phyloP scores from a whole-genome alignment of 768 basidiomycete genomes.

The Cystoderma amianthinum region DNA sequence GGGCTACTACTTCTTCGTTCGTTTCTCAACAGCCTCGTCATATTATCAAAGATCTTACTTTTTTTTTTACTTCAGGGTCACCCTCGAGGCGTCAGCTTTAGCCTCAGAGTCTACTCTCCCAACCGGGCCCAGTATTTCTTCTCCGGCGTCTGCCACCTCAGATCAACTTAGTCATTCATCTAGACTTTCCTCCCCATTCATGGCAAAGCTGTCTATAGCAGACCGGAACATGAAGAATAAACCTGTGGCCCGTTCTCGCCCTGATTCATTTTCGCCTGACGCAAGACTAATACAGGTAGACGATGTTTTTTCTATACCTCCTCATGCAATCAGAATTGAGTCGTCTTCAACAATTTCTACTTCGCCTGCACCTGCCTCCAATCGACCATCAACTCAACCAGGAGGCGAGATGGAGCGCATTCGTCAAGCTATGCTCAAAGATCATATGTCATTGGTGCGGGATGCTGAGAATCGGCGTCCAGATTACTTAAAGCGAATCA shows the following conservation, averaged over 20 bases:
- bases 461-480: slow-evolving; percentile 61
- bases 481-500: slow-evolving; percentile 62
- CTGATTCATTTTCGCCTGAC: slow-evolving; percentile 10
- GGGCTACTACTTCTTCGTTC: slow-evolving; percentile 12
- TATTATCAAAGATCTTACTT: background rate
- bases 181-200: slow-evolving; percentile 40
- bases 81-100: slow-evolving; percentile 10
- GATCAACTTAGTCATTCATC: slow-evolving; percentile 18
- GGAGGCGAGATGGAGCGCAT: slow-evolving; percentile 60
- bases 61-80: slow-evolving; percentile 9
- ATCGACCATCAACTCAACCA: slow-evolving; percentile 13
- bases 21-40: no score
- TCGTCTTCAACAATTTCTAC: slow-evolving; percentile 9
- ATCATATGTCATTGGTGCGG: slow-evolving; percentile 37
- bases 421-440: slow-evolving; percentile 44
- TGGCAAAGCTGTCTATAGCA: slow-evolving; percentile 26
- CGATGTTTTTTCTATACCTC: slow-evolving; percentile 16
- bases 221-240: slow-evolving; percentile 14
- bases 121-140: slow-evolving; percentile 19
- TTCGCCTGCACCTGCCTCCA: slow-evolving; percentile 17
- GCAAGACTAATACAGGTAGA: slow-evolving; percentile 13
- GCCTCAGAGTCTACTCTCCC: slow-evolving; percentile 9
- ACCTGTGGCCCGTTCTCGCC: slow-evolving; percentile 6
- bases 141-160: slow-evolving; percentile 19
- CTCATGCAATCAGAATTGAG: slow-evolving; percentile 10